These are phyloP conservation scores for Diaporthe aspalathi DNA, from an alignment of 2,329 filamentous ascomycete species.

Conservation along the genomic window DNA sequence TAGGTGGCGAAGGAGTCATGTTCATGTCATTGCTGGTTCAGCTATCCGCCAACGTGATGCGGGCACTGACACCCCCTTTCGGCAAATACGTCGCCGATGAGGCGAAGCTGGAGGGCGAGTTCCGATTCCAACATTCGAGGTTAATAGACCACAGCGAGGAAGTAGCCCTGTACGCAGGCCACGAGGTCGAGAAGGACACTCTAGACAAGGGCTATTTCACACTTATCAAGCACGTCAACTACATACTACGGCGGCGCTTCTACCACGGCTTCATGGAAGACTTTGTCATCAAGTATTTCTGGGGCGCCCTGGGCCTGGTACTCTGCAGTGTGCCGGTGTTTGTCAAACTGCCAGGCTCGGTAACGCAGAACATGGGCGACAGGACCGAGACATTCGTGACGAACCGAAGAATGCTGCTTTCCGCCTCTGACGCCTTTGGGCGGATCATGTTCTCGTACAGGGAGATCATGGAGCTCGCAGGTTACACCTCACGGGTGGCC, in stretches of 20 bases:
- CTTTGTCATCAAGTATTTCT: constrained; percentile 99
- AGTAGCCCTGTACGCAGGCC: constrained; percentile 89
- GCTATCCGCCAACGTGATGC: constrained; percentile 91
- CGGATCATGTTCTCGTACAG: constrained; percentile 98
- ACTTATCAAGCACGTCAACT: constrained; percentile 98
- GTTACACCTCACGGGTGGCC: constrained; percentile 92
- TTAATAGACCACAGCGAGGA: constrained; percentile 98
- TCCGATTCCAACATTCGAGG: constrained; percentile 92
- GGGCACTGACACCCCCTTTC: constrained; percentile 93
- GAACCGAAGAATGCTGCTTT: constrained; percentile 90
- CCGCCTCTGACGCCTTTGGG: constrained; percentile 94
- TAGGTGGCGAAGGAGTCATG: constrained; percentile 95
- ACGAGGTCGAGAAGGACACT: constrained; percentile 94
- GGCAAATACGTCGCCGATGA: constrained; percentile 98
- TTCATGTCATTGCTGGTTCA: constrained; percentile 96
- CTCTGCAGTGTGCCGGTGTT: constrained; percentile 97
- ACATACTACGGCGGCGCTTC: constrained; percentile 88
- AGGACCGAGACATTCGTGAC: constrained; percentile 86
- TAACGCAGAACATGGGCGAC: constrained; percentile 75
- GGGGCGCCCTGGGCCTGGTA: constrained; percentile 91
- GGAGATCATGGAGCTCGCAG: constrained; percentile 94
- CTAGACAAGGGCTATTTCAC: constrained; percentile 99
- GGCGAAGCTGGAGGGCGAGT: constrained; percentile 93
- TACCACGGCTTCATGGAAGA: constrained; percentile 99
- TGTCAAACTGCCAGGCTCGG: constrained; percentile 84